Conservation (phyloP, 2,329 filamentous ascomycete species). For the Decorospora gaudefroyi region DNA sequence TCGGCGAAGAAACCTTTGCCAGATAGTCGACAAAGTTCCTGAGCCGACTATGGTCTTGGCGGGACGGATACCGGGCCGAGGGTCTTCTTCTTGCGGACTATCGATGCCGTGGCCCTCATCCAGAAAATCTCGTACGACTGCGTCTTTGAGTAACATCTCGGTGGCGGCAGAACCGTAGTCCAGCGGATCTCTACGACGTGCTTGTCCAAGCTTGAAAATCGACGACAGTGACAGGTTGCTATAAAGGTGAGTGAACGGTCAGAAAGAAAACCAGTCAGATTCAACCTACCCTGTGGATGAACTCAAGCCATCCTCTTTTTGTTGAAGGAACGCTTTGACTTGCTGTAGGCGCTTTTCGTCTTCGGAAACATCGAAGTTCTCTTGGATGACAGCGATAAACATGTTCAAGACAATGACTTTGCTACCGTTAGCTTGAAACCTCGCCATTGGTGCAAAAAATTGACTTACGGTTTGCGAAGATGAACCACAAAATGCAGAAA, state of each 20-base stretch:
- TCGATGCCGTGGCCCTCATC: conserved; percentile 65
- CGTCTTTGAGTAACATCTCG: conserved; percentile 96
- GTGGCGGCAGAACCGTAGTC: conserved; percentile 91
- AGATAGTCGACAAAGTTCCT: conserved; percentile 64
- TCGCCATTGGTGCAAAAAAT: neutral
- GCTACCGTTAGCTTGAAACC: conserved; percentile 13
- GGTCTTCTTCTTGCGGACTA: conserved; percentile 36
- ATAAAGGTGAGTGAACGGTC: conserved; percentile 13
- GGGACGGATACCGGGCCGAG: conserved; percentile 44
- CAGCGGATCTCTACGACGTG: conserved; percentile 74
- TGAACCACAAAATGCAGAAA: conserved; percentile 95
- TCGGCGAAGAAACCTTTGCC: conserved; percentile 62
- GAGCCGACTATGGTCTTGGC: conserved; percentile 56
- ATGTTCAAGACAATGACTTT: conserved; percentile 90
- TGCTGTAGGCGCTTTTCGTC: conserved; percentile 97
- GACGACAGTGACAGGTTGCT: conserved; percentile 73
- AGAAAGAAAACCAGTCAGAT: neutral
- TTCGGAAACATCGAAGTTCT: conserved; percentile 98
- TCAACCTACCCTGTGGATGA: conserved; percentile 59
- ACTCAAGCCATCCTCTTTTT: conserved; percentile 77
- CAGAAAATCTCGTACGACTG: conserved; percentile 91
- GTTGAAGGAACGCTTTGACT: conserved; percentile 90
- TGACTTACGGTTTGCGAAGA: conserved; percentile 72
- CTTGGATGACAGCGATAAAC: conserved; percentile 99
- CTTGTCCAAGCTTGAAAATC: conserved; percentile 65